Evolutionary conservation across 495 filamentous ascomycete species (phyloP), one percentile per base, ranked within the genome.

Genomic region (Paragyromitra xinjiangensis): DNA sequence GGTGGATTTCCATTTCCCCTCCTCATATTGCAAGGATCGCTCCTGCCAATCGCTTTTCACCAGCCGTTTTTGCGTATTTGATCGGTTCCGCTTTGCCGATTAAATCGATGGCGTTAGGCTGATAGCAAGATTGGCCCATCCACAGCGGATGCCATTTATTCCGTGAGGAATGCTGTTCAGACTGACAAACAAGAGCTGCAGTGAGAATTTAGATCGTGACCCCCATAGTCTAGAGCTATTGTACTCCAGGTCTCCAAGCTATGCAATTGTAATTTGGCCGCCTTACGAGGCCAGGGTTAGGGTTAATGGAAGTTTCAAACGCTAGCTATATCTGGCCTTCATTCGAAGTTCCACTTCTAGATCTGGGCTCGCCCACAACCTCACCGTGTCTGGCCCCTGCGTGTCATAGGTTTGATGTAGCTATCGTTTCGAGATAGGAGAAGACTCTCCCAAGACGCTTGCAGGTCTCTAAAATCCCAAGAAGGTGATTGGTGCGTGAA

Each of bases 251-350:
- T 22, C 19, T 22, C 19, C 19, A 22, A 22, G 29, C 29, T 34
- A 34, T 34, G 2, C 29, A 34, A 34, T 34, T 14, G 26, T 48
- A 48, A 8, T 48, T 6, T 29, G 19, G 9, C 29, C 42, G 58
- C 69, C 56, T 64, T 64, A 29, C 19, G 29, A 53, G 58, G 58
- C 59, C 58, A 64, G 58, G 69, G 58, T 5, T 44, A 71, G 59
- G 59, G 58, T 29, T n/a, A n/a, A 40, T 34, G 5, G 2, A 7
- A 2, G 6, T 19, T 53, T 53, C 7, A n/a, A 6, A 65, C 6
- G 44, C 63, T 51, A 65, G 14, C 63, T 42, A 6, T 7, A 65
- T 48, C 48, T 29, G n/a, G 64, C 29, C 6, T n/a, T 34, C 29
- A 34, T 34, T 34, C 29, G 2, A 34, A 34, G 29, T 34, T 34